phyloP scores from a whole-genome alignment of 2,329 filamentous ascomycete species.

The Fusarium albosuccineum region DNA sequence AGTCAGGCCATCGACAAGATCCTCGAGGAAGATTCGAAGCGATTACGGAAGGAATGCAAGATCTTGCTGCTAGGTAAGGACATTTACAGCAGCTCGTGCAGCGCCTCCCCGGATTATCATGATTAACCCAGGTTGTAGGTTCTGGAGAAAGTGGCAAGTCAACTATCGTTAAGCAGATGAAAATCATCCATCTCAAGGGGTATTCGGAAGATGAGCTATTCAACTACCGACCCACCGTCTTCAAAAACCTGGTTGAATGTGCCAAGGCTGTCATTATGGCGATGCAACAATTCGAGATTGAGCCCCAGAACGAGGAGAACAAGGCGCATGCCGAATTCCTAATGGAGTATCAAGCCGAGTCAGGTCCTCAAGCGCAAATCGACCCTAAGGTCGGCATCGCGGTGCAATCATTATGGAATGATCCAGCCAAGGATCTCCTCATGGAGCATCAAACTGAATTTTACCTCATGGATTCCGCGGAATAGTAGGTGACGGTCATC shows the following conservation, averaged over 20 bases:
- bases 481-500: constrained; percentile 77
- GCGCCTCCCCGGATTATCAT: constrained; percentile 2
- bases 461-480: constrained; percentile 98
- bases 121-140: constrained; percentile 66
- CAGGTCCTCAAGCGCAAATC: constrained; percentile 87
- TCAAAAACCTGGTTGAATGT: constrained; percentile 98
- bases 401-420: constrained; percentile 89
- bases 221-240: constrained; percentile 95
- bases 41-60: constrained; percentile 97
- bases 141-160: constrained; percentile 99
- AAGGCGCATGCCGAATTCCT: constrained; percentile 83
- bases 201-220: constrained; percentile 95
- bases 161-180: constrained; percentile 99
- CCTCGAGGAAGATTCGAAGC: constrained; percentile 93
- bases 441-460: constrained; percentile 98
- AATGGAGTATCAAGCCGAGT: constrained; percentile 88
- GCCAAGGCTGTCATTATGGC: constrained; percentile 92
- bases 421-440: constrained; percentile 83
- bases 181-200: constrained; percentile 98
- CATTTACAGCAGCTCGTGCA: constrained; percentile 22
- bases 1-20: constrained; percentile 95
- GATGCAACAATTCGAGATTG: constrained; percentile 91
- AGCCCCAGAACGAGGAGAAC: constrained; percentile 79
- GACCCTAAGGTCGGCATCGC: constrained; percentile 85
- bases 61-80: constrained; percentile 89